Evolutionary conservation across 306 rosid genomes (phyloP).

Genomic region (Arachis stenosperma): DNA sequence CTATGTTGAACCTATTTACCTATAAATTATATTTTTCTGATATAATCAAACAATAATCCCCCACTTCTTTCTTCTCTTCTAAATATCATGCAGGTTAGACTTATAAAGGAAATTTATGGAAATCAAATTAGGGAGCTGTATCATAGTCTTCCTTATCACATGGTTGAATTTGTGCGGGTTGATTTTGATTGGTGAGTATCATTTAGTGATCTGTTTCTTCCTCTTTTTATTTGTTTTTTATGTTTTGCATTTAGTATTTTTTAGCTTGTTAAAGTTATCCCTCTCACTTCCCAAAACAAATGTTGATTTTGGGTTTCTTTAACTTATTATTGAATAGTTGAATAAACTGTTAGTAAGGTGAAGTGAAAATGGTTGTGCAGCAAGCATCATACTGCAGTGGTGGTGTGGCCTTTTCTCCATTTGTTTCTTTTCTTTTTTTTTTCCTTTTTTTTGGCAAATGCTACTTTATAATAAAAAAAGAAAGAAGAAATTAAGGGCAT

Average conservation of each 20-base stretch:
- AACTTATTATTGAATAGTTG: constrained; percentile 9
- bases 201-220: constrained; percentile 25
- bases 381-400: neutral
- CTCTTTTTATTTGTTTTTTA: neutral
- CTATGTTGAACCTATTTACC: constrained; percentile 1
- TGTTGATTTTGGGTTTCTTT: neutral
- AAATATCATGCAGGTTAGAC: constrained; percentile 73
- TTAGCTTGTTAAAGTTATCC: neutral
- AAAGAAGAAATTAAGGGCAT: neutral
- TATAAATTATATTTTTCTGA: constrained; percentile 26
- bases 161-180: constrained; percentile 67
- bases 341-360: constrained; percentile 1
- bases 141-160: constrained; percentile 84
- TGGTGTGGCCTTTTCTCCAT: neutral
- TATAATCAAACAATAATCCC: constrained; percentile 13
- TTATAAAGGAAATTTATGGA: constrained; percentile 92
- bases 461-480: too few species aligned
- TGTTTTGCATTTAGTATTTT: constrained; percentile 5
- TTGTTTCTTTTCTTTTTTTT: neutral
- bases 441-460: neutral
- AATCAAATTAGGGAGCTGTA: constrained; percentile 80
- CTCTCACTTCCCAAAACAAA: neutral
- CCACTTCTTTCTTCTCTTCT: constrained; percentile 4
- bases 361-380: neutral
- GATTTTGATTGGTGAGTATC: constrained; percentile 81